Conservation (phyloP, 441 rosid genomes). For the Capsella rubella region DNA sequence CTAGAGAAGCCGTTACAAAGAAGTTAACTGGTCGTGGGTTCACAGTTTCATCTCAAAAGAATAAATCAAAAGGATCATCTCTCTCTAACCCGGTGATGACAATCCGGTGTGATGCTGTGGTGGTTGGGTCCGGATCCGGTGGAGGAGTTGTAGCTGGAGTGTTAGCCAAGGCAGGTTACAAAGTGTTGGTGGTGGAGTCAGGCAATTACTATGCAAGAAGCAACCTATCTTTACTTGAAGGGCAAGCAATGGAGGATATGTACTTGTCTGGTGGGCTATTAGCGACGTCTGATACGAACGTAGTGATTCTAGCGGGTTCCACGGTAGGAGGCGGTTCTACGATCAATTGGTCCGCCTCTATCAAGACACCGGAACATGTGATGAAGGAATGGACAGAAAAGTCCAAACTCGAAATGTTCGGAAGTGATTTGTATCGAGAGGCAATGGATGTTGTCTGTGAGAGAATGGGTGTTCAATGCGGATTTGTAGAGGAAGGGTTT, state of each 20-base stretch:
- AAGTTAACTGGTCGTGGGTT: slow-evolving; percentile 55
- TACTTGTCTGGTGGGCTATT: slow-evolving; percentile 63
- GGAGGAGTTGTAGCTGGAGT: slow-evolving; percentile 84
- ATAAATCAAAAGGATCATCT: slow-evolving; percentile 15
- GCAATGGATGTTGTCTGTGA: slow-evolving; percentile 74
- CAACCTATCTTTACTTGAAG: slow-evolving; percentile 76
- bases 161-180: slow-evolving; percentile 75
- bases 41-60: slow-evolving; percentile 42
- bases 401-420: slow-evolving; percentile 60
- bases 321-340: slow-evolving; percentile 91
- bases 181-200: slow-evolving; percentile 79
- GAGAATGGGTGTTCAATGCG: slow-evolving; percentile 82
- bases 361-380: slow-evolving; percentile 74
- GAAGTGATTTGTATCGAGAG: slow-evolving; percentile 61
- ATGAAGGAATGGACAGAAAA: slow-evolving; percentile 66
- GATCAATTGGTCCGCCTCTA: slow-evolving; percentile 84
- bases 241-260: slow-evolving; percentile 79
- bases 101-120: slow-evolving; percentile 76
- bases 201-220: slow-evolving; percentile 74
- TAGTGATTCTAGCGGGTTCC: slow-evolving; percentile 71
- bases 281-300: slow-evolving; percentile 66
- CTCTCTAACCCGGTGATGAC: slow-evolving; percentile 49
- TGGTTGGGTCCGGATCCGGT: slow-evolving; percentile 83
- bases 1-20: slow-evolving; percentile 50
- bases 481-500: slow-evolving; percentile 65